Base-by-base conservation (phyloP, 2,329 filamentous ascomycete species). In the Scopulariopsis brevicaulis region DNA sequence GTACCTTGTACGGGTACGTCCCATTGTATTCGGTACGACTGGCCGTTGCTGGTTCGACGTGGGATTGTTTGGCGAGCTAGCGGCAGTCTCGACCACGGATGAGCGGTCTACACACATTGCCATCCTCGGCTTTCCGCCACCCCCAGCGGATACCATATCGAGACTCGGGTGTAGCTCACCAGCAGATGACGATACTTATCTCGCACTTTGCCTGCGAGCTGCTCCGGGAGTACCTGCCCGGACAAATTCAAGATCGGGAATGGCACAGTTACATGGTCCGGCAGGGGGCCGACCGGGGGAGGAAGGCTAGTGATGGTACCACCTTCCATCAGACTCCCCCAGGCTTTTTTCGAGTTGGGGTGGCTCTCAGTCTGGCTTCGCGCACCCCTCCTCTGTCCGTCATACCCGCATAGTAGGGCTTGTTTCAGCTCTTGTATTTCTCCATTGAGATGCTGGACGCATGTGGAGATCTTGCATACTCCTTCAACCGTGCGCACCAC, bases 381-480 rank as follows among this genome's bases (percentile, higher is more conserved):
- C 56, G 58, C 53, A 43, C 59, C 43, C 32, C 51, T 48, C 58
- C 24, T 43, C 54, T 53, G n/a, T 51, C 52, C 55, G 53, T 56
- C 55, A 28, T 40, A 37, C 46, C 51, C 54, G 71, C 71, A 73
- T 73, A 70, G 71, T 69, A 70, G 67, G 67, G 66, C 66, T 68
- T 68, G 74, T 77, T 76, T 76, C 74, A 76, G 65, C 67, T 70
- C 65, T 66, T 69, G 66, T 70, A 67, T 68, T 66, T 71, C 67
- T 62, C 66, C 69, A 62, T 66, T 63, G 66, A 61, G 64, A 66
- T 68, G 72, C 72, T 71, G 69, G 67, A 22, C 54, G 66, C 68
- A 6, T 50, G 46, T 24, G 46, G 46, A 20, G 22, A 50, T 50
- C 46, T 22, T 24, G 4, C 46, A 4, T 24, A 3, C 46, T 6